A percentile compares a stretch with the other conserved stretches of the same genome.
These are phyloP conservation scores for Calvatia gigantea DNA, from an alignment of 768 basidiomycete species.

Conservation along the genomic window DNA sequence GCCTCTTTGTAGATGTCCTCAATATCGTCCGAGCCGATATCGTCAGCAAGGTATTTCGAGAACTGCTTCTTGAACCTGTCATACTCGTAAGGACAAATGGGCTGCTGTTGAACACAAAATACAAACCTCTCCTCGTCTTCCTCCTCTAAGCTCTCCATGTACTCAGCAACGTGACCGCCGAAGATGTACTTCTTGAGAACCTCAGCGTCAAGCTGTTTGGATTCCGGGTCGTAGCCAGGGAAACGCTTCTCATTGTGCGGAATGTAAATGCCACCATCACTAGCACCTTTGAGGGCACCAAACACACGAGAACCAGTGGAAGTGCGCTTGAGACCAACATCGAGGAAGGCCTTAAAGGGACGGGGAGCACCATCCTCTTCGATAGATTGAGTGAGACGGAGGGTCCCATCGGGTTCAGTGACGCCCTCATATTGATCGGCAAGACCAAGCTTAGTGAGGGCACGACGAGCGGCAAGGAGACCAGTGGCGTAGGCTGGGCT, in stretches of 20 bases:
- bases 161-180: constrained; percentile 97
- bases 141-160: constrained; percentile 99
- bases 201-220: constrained; percentile 91
- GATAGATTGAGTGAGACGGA: constrained; percentile 78
- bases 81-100: constrained; percentile 1
- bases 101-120: not conserved
- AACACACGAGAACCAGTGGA: constrained; percentile 97
- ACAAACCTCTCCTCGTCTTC: constrained; percentile 94
- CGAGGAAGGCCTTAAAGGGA: constrained; percentile 99
- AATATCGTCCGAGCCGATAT: constrained; percentile 92
- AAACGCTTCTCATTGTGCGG: constrained; percentile 98
- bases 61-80: constrained; percentile 96
- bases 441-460: constrained; percentile 90
- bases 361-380: constrained; percentile 92
- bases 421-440: constrained; percentile 98
- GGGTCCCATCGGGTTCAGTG: constrained; percentile 83
- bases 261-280: constrained; percentile 96
- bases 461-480: constrained; percentile 91
- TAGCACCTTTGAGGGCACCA: constrained; percentile 98
- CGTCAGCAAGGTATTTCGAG: constrained; percentile 91
- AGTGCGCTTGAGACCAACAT: constrained; percentile 96
- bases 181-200: constrained; percentile 96
- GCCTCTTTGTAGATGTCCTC: constrained; percentile 94
- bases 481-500: constrained; percentile 90
- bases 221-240: constrained; percentile 94